A percentile compares a stretch with the other conserved stretches of the same genome.
phyloP scores from a whole-genome alignment of 2,329 filamentous ascomycete genomes.

The Botrytis deweyae region DNA sequence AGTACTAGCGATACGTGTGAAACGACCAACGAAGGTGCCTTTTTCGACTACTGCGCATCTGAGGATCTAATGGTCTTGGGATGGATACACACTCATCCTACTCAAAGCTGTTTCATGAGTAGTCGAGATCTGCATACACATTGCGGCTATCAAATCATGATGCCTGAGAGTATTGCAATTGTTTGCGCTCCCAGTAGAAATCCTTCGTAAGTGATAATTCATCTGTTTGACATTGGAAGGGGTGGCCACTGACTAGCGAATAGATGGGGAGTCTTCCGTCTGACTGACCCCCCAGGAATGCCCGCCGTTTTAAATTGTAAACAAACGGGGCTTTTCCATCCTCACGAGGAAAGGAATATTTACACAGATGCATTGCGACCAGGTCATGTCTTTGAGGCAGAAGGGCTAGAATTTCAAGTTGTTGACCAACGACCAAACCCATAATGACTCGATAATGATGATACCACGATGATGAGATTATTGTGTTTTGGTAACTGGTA shows the following conservation, averaged over 20 bases:
- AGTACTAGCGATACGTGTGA: conserved; percentile 93
- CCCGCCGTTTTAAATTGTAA: conserved; percentile 79
- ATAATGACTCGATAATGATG: conserved; percentile 3
- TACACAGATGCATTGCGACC: conserved; percentile 48
- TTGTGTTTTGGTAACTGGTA: background rate
- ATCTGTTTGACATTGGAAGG: background rate
- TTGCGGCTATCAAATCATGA: conserved; percentile 91
- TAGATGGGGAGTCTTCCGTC: conserved; percentile 86
- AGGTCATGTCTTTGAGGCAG: conserved; percentile 58
- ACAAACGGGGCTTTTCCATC: conserved; percentile 81
- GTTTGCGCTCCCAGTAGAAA: conserved; percentile 85
- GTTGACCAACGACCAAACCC: conserved; percentile 56
- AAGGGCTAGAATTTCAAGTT: conserved; percentile 59
- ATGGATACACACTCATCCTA: conserved; percentile 98
- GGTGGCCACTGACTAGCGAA: conserved; percentile 21
- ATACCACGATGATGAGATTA: background rate
- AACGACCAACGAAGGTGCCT: conserved; percentile 78
- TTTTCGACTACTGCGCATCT: conserved; percentile 76
- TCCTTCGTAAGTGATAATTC: conserved; percentile 60
- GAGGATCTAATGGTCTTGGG: conserved; percentile 38
- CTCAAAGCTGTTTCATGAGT: conserved; percentile 97
- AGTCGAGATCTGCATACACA: conserved; percentile 92
- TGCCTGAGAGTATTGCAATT: conserved; percentile 94
- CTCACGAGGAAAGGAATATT: conserved; percentile 48
- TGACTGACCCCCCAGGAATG: conserved; percentile 90